A percentile compares a stretch with the other conserved stretches of the same genome.
These are phyloP conservation scores for Apiotrichum montevideense DNA, from an alignment of 1,284 basidiomycete genomes.

Conservation along the genomic window DNA sequence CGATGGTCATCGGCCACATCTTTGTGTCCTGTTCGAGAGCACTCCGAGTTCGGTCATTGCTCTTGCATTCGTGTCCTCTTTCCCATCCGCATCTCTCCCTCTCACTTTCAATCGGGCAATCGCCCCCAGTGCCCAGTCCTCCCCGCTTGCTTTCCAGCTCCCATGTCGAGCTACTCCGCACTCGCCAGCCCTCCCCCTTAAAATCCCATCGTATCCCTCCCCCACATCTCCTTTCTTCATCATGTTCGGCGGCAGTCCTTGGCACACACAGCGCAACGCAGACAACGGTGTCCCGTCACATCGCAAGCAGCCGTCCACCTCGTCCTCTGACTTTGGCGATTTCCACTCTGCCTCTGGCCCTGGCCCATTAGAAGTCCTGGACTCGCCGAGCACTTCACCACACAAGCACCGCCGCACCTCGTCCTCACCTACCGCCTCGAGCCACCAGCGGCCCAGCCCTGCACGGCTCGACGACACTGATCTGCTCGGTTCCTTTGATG, in stretches of 20 bases:
- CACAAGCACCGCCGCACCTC: too few relatives aligned
- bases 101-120: too few relatives aligned
- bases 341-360: constrained; percentile 10
- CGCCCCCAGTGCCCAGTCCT: too few relatives aligned
- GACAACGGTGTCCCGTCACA: not conserved
- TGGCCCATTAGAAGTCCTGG: not conserved
- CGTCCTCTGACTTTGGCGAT: constrained; percentile 19
- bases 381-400: too few relatives aligned
- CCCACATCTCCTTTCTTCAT: not conserved
- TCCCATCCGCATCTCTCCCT: too few relatives aligned
- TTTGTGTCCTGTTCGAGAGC: too few relatives aligned
- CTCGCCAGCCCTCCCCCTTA: too few relatives aligned
- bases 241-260: not conserved
- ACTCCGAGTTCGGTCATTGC: too few relatives aligned
- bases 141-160: too few relatives aligned
- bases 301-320: not conserved
- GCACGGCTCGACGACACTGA: constrained; percentile 19
- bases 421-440: not conserved
- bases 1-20: too few relatives aligned
- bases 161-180: too few relatives aligned
- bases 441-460: not conserved
- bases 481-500: constrained; percentile 35
- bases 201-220: not conserved
- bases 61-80: too few relatives aligned
- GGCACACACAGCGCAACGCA: not conserved